Evolutionary conservation across 148 eudicot species (phyloP).

Genomic region (Chenopodium suecicum): DNA sequence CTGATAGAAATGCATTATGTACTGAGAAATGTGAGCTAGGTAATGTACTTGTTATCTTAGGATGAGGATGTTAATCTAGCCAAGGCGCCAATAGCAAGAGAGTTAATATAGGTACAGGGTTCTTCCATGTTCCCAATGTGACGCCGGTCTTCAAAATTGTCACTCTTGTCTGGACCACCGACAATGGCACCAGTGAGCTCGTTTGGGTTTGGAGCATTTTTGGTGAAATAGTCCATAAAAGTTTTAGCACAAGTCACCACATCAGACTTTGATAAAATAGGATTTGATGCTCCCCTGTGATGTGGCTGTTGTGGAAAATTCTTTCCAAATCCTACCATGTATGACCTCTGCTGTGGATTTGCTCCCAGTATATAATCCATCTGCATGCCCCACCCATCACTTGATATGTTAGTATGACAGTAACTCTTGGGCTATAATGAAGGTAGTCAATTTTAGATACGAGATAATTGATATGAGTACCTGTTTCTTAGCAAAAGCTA

Average conservation of each 20-base stretch:
- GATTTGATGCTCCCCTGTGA: conserved; percentile 89
- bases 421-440: not conserved
- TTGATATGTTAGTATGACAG: not conserved
- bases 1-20: not conserved
- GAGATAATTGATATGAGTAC: conserved; percentile 36
- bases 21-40: not conserved
- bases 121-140: conserved; percentile 44
- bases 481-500: conserved; percentile 72
- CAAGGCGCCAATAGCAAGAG: conserved; percentile 68
- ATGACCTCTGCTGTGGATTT: conserved; percentile 73
- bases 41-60: not conserved
- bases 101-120: conserved; percentile 76
- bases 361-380: conserved; percentile 80
- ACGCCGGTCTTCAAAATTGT: conserved; percentile 62
- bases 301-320: conserved; percentile 82
- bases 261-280: conserved; percentile 26
- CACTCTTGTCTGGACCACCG: conserved; percentile 78
- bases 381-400: conserved; percentile 28
- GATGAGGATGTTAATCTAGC: conserved; percentile 57
- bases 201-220: conserved; percentile 59
- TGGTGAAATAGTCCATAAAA: conserved; percentile 50
- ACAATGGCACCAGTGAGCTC: conserved; percentile 92
- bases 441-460: not conserved
- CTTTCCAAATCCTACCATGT: conserved; percentile 85
- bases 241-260: conserved; percentile 50